Evolutionary conservation across 768 basidiomycete genomes (phyloP), one percentile per base, ranked within the genome.

Genomic region (Mycena metata): DNA sequence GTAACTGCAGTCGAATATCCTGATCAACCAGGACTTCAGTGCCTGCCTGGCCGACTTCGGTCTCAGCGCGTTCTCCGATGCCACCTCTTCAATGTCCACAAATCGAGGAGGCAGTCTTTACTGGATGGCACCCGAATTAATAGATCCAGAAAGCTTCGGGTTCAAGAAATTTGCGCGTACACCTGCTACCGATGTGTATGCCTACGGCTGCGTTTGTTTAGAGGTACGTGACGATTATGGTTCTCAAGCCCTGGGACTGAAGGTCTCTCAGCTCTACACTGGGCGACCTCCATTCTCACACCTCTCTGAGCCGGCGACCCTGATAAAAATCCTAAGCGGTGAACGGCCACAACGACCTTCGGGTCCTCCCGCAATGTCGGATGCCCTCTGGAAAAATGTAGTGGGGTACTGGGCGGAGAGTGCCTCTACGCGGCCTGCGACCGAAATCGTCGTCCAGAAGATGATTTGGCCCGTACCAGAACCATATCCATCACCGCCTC

Each of bases 61-160:
- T 4, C 60, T 81, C 43, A 74, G 78, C 19, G 71, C 70, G 16
- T 75, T 80, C 42, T 72, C 74, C 21, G 77, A 79, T 41, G 75
- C 69, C 13, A 79, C 76, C 2, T 63, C 71, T 5, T 64, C 74
- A 9, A 74, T 72, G 35, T 68, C 73, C 45, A 70, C 76, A 3
- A 74, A 72, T 43, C 69, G 72, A 15, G 75, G 71, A n/a, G 79
- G 79, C 17, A 73, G 74, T 17, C 64, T 72, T 13, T 63, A 79
- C n/a, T 81, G 79, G 78, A 81, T 78, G 79, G 79, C 80, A 2
- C 80, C 80, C 0, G 80, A 81, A 64, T 70, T 79, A 11, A 72
- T 78, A 23, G 66, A 77, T 47, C 79, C 79, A 0, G 75, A 76
- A 42, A 62, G 64, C 3, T 78, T 78, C 52, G 76, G 71, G 51